phyloP scores from a whole-genome alignment of 1,139 yeast species.

The Saccharomyces hybrid region DNA sequence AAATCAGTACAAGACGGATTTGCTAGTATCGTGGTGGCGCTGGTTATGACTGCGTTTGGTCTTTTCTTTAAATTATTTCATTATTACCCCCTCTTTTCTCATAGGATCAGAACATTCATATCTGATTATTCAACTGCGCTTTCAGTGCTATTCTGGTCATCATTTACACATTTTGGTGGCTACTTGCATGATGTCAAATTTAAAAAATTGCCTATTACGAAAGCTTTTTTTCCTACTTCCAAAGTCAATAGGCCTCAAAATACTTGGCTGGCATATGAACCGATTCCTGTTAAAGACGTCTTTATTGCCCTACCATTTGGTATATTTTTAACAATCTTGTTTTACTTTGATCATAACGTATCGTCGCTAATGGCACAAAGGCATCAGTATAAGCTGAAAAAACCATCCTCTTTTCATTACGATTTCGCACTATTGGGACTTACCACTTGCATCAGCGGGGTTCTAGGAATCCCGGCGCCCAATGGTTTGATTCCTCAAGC shows the following conservation, averaged over 20 bases:
- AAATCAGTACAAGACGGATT: constrained; percentile 54
- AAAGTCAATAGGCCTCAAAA: constrained; percentile 21
- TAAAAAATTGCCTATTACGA: constrained; percentile 60
- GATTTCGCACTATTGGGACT: constrained; percentile 79
- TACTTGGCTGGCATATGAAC: constrained; percentile 49
- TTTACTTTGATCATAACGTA: constrained; percentile 92
- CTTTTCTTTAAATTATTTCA: constrained; percentile 53
- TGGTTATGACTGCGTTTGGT: constrained; percentile 71
- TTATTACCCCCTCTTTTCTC: constrained; percentile 52
- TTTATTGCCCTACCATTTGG: constrained; percentile 93
- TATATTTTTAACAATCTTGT: constrained; percentile 66
- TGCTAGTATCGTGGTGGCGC: constrained; percentile 64
- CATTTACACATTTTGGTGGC: constrained; percentile 86
- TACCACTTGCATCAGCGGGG: constrained; percentile 79
- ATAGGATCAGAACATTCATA: constrained; percentile 56
- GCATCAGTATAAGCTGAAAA: constrained; percentile 67
- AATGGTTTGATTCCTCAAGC: constrained; percentile 97
- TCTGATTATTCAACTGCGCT: constrained; percentile 82
- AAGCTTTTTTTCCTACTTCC: constrained; percentile 70
- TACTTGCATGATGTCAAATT: constrained; percentile 46
- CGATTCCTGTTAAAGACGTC: constrained; percentile 60
- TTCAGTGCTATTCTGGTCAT: constrained; percentile 82
- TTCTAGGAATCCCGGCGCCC: constrained; percentile 89
- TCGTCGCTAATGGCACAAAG: constrained; percentile 89
- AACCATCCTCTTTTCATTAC: constrained; percentile 90